A percentile compares a stretch with the other conserved stretches of the same genome.
phyloP scores from a whole-genome alignment of 1,139 yeast genomes.

The Diutina ranongensis region DNA sequence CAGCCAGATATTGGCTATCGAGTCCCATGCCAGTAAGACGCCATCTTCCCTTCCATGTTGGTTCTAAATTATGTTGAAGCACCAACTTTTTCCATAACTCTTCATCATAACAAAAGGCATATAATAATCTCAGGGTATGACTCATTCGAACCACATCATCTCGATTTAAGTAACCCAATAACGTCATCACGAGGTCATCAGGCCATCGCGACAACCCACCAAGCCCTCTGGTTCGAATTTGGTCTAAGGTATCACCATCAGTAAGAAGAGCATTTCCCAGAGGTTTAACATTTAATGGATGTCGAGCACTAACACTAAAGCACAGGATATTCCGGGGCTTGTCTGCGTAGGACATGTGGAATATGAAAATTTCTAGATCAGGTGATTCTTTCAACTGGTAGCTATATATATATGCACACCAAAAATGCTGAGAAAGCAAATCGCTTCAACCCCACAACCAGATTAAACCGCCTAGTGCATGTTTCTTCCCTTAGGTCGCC shows the following conservation, averaged over 20 bases:
- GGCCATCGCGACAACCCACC: slow-evolving; percentile 43
- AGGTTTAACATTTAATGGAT: slow-evolving; percentile 3
- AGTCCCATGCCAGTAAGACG: slow-evolving; percentile 43
- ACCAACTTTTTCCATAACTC: slow-evolving; percentile 66
- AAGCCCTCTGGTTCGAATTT: slow-evolving; percentile 26
- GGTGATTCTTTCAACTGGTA: neutral
- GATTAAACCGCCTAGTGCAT: neutral
- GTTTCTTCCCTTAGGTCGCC: neutral
- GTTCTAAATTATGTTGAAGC: slow-evolving; percentile 10
- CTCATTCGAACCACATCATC: neutral
- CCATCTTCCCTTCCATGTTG: slow-evolving; percentile 72
- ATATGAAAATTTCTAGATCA: neutral
- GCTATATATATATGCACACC: neutral
- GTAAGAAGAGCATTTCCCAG: neutral
- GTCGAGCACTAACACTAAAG: neutral
- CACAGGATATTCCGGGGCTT: neutral
- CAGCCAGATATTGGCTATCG: slow-evolving; percentile 22
- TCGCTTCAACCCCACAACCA: neutral
- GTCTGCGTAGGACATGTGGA: neutral
- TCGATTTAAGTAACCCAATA: slow-evolving; percentile 30
- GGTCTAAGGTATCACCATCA: slow-evolving; percentile 10
- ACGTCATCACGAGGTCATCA: slow-evolving; percentile 45
- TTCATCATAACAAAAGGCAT: slow-evolving; percentile 34
- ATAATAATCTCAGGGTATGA: neutral
- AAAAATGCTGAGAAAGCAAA: too few relatives aligned